Base-by-base conservation (phyloP, 352 stramenopile genomes). In the Phytophthora pinifolia region DNA sequence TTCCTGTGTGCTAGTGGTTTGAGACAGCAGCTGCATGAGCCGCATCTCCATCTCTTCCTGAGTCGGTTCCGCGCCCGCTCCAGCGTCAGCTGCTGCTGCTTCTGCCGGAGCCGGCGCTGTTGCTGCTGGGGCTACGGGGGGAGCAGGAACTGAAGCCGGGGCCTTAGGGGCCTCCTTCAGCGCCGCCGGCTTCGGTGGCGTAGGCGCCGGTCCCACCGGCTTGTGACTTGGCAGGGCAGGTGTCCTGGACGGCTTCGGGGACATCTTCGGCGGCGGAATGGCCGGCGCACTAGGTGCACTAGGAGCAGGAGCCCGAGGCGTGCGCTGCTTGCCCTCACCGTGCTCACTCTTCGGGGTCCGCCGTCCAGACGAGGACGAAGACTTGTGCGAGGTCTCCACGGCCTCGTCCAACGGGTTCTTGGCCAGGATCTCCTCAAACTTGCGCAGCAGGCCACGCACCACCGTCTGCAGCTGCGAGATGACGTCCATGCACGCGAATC, bases 1-100 rank as follows among this genome's bases (percentile, higher is more conserved):
- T 59, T 89, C 75, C 45, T 94, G 83, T 4, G 83, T 94, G 31
- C 56, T 81, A 18, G 83, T 94, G 0, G 83, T 94, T 61, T 94
- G 80, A 35, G 78, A 87, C 27, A 94, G 60, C 36, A 94, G 50
- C 49, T 90, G 54, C 70, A 94, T 70, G 17, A 94, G 58, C 43
- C 74, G 76, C 18, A 68, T 70, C 62, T 94, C 83, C 81, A 94
- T 94, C 38, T 89, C 75, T 34, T 80, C 74, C 41, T 87, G 69
- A 13, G 53, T 56, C 3, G 62, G 46, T 30, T 76, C 60, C 20
- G 42, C 54, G 8, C 14, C 30, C 46, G 53, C 38, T 50, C 54
- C 45, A 6, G 46, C 39, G 1, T 53, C 50, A 48, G 44, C 34
- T 46, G 35, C 49, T 22, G 42, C 5, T 25, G 42, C 42, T 35